Conservation (phyloP, 202 grass and related monocot species). For the Hordeum pubiflorum region DNA sequence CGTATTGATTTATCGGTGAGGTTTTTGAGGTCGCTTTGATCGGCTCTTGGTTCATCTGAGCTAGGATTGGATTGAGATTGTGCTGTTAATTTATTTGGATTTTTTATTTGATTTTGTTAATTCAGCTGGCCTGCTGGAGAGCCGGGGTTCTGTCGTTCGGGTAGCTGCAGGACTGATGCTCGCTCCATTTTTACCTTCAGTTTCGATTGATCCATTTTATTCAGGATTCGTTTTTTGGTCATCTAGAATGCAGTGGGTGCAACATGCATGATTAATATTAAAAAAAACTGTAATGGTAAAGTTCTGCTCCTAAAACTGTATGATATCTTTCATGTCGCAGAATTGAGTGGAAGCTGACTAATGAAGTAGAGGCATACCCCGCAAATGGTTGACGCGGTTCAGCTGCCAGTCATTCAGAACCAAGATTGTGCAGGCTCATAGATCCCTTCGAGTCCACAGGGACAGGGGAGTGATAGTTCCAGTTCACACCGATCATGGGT, state of each 20-base stretch:
- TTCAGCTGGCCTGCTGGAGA: background rate
- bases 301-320: background rate
- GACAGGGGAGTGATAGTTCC: background rate
- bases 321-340: conserved; percentile 25
- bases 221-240: background rate
- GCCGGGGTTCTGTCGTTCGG: background rate
- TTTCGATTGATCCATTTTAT: background rate
- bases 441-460: background rate
- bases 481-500: conserved; percentile 41
- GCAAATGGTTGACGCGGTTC: background rate
- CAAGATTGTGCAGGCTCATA: background rate
- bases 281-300: background rate
- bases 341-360: conserved; percentile 15
- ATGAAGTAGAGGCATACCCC: background rate
- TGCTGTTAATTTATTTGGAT: background rate
- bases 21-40: background rate
- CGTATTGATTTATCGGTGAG: conserved; percentile 1
- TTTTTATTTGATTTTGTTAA: background rate
- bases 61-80: background rate
- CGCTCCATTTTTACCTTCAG: background rate
- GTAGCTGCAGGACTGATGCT: background rate
- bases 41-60: background rate
- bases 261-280: background rate
- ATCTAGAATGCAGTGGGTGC: background rate
- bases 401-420: background rate